Conservation (phyloP, 106 monocot genomes). For the Acorus calamus region DNA sequence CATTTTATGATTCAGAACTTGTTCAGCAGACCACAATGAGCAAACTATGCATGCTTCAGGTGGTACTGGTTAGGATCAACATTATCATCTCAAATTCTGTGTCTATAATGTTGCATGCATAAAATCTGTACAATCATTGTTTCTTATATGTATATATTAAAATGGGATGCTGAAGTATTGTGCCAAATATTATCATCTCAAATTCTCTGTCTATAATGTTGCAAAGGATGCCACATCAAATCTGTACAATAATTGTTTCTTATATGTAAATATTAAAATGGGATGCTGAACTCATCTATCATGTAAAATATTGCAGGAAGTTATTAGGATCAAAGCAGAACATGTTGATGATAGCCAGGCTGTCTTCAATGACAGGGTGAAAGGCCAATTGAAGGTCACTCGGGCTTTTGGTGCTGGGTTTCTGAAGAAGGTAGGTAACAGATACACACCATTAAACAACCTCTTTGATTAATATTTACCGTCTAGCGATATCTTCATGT, state of each 20-base stretch:
- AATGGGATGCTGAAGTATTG: too few relatives aligned
- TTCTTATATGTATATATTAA: too few relatives aligned
- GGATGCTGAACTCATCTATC: neutral
- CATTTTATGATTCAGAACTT: too few relatives aligned
- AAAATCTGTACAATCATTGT: too few relatives aligned
- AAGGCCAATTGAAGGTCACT: conserved; percentile 92
- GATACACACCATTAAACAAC: neutral
- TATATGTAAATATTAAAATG: neutral
- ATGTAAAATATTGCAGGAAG: conserved; percentile 38
- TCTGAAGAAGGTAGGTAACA: conserved; percentile 65
- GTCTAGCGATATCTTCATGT: too few relatives aligned
- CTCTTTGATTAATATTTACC: neutral
- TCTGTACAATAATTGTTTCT: neutral
- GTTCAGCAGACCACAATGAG: too few relatives aligned
- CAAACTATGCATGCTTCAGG: too few relatives aligned
- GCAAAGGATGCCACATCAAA: neutral
- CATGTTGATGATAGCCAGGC: conserved; percentile 77
- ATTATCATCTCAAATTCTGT: too few relatives aligned
- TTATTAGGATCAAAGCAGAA: conserved; percentile 70
- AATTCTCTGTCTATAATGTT: too few relatives aligned
- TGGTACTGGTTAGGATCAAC: too few relatives aligned
- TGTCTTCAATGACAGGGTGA: conserved; percentile 88
- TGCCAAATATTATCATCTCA: too few relatives aligned
- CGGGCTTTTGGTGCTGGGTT: conserved; percentile 98
- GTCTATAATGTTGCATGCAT: too few relatives aligned